Base-by-base conservation (phyloP, 2,329 filamentous ascomycete genomes). In the Fusarium sp. region DNA sequence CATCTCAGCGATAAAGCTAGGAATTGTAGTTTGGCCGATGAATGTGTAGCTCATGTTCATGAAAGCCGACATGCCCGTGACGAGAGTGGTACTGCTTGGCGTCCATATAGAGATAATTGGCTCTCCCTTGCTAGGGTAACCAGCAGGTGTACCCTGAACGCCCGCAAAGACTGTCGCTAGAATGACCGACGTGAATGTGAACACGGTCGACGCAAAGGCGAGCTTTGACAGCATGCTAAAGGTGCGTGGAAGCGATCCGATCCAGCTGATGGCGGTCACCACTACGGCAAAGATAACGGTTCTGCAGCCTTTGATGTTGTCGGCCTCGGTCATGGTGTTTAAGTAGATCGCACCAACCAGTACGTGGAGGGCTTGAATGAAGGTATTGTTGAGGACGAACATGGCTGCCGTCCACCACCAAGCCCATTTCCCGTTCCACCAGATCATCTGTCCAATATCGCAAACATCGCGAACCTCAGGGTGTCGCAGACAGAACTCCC, bases 1-100 rank as follows among this genome's bases (percentile, higher is more conserved):
- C 94, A 98, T 98, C 79, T 98, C 94, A 4, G 94, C 94, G 68
- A 98, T 97, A 82, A 98, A 98, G 72, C 91, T 94, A 0, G 94
- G 94, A 11, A 98, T 86, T 0, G 94, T 97, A 74, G 97, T 97
- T 77, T 98, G 94, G 0, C 94, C 94, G 71, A 97, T 97, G 77
- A 97, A 97, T 0, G 94, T 97, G 78, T 97, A 97, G 80, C 90
- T 93, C 77, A 98, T 97, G 80, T 97, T 98, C 79, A 97, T 86
- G 79, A 97, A 97, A 0, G 94, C 94, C 52, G 89, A 93, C 85
- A 97, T 90, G 14, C 90, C 94, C 4, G 85, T 83, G 2, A 97
- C 92, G 70, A 97, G 97, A 0, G 91, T 91, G 0, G 93, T 96
- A 28, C 89, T 88, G 4, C 83, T 79, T 8, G 89, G 79, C 0